phyloP scores from a whole-genome alignment of 495 filamentous ascomycete species.

The Cercophora samala region DNA sequence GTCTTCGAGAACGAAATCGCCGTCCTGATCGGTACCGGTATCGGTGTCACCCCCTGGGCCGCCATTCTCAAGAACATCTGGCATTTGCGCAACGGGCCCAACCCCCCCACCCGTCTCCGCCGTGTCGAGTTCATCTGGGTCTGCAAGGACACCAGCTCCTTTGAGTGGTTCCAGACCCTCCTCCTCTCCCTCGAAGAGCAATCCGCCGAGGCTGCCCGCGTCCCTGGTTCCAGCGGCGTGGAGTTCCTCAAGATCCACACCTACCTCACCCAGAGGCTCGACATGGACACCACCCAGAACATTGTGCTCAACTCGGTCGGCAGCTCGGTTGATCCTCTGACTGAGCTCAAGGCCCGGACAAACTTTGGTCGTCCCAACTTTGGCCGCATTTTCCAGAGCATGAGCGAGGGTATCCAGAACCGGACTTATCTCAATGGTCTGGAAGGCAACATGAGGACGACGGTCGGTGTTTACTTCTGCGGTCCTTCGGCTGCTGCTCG shows the following conservation, averaged over 20 bases:
- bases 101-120: constrained; percentile 80
- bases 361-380: constrained; percentile 98
- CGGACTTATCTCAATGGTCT: constrained; percentile 80
- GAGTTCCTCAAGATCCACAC: constrained; percentile 98
- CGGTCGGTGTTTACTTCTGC: constrained; percentile 98
- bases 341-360: constrained; percentile 81
- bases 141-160: constrained; percentile 91
- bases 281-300: constrained; percentile 88
- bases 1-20: constrained; percentile 99
- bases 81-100: constrained; percentile 82
- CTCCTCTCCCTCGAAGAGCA: constrained; percentile 90
- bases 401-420: constrained; percentile 84
- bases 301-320: constrained; percentile 96
- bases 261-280: constrained; percentile 90
- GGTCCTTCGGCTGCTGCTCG: constrained; percentile 64
- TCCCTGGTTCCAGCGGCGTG: constrained; percentile 58
- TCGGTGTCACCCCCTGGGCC: constrained; percentile 97
- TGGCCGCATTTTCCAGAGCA: constrained; percentile 69
- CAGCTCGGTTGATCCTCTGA: constrained; percentile 80
- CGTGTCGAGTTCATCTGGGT: constrained; percentile 99
- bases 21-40: constrained; percentile 93
- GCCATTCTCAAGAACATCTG: constrained; percentile 98
- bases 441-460: constrained; percentile 67
- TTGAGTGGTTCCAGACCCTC: constrained; percentile 98
- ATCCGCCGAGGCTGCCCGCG: constrained; percentile 61